Evolutionary conservation across 495 filamentous ascomycete genomes (phyloP).

Genomic region (Lepraria neglecta): DNA sequence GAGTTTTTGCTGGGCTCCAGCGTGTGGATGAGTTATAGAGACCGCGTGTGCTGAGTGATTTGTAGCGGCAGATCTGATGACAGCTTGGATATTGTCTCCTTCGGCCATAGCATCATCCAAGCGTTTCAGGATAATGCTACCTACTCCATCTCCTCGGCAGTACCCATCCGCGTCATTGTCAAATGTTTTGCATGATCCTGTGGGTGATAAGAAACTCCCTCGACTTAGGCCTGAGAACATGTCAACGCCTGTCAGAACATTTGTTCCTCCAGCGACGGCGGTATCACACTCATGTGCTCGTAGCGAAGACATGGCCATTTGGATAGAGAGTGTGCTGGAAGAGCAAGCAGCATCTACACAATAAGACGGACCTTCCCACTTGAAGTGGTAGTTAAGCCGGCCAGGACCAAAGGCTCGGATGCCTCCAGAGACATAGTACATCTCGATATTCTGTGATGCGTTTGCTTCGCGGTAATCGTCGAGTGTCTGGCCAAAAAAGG

Average conservation of each 20-base stretch:
- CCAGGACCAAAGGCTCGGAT: constrained; percentile 66
- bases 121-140: constrained; percentile 40
- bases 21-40: constrained; percentile 44
- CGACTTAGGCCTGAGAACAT: constrained; percentile 62
- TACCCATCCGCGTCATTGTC: constrained; percentile 67
- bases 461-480: constrained; percentile 77
- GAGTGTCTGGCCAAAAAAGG: constrained; percentile 71
- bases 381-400: constrained; percentile 29
- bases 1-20: constrained; percentile 42
- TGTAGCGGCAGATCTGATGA: constrained; percentile 35
- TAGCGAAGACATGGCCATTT: constrained; percentile 60
- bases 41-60: constrained; percentile 44
- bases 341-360: constrained; percentile 74
- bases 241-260: constrained; percentile 59
- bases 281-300: constrained; percentile 64
- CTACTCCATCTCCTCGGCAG: constrained; percentile 51
- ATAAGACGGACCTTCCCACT: constrained; percentile 56
- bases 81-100: constrained; percentile 42
- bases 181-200: constrained; percentile 41
- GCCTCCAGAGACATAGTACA: constrained; percentile 71
- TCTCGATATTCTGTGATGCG: constrained; percentile 64
- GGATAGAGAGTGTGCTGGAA: constrained; percentile 51
- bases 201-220: constrained; percentile 49
- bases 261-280: constrained; percentile 65
- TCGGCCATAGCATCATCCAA: constrained; percentile 44